Evolutionary conservation across 2,329 filamentous ascomycete genomes (phyloP).

Genomic region (Metarhizium brunneum): DNA sequence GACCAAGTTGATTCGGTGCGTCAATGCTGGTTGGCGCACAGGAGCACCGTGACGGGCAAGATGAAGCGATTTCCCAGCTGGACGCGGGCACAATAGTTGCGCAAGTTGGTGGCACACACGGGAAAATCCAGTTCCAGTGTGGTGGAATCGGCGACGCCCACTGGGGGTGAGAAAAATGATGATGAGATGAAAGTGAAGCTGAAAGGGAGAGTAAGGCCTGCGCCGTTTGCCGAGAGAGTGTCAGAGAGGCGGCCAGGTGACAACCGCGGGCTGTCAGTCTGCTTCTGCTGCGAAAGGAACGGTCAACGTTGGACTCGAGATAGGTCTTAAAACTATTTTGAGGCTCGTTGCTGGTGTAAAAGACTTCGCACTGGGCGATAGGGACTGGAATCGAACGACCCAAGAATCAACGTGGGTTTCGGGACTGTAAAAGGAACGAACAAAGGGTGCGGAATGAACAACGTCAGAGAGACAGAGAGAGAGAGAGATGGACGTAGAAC

Average conservation of each 20-base stretch:
- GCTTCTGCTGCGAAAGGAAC: slow-evolving; percentile 12
- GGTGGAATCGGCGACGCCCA: background rate
- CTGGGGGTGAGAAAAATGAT: slow-evolving; percentile 1
- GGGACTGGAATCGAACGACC: background rate
- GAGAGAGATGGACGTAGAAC: slow-evolving; percentile 12
- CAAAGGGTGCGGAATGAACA: background rate
- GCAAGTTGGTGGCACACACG: background rate
- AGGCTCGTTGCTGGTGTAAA: background rate
- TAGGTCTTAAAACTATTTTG: background rate
- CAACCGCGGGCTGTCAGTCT: background rate
- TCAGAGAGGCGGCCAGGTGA: background rate
- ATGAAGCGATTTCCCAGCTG: background rate
- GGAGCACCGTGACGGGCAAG: slow-evolving; percentile 1
- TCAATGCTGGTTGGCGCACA: background rate
- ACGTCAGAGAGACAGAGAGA: slow-evolving; percentile 2
- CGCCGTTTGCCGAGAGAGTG: too few relatives aligned
- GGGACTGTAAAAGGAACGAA: slow-evolving; percentile 5
- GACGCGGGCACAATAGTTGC: background rate
- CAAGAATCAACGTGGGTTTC: slow-evolving; percentile 5
- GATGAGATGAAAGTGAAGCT: slow-evolving; percentile 3
- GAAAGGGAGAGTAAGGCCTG: background rate
- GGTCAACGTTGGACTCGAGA: slow-evolving; percentile 18
- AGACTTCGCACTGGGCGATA: background rate
- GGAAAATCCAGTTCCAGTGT: slow-evolving; percentile 12
- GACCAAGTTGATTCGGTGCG: background rate